These are phyloP conservation scores for Linaria vulgaris DNA, from an alignment of 257 asterid genomes.

Conservation along the genomic window DNA sequence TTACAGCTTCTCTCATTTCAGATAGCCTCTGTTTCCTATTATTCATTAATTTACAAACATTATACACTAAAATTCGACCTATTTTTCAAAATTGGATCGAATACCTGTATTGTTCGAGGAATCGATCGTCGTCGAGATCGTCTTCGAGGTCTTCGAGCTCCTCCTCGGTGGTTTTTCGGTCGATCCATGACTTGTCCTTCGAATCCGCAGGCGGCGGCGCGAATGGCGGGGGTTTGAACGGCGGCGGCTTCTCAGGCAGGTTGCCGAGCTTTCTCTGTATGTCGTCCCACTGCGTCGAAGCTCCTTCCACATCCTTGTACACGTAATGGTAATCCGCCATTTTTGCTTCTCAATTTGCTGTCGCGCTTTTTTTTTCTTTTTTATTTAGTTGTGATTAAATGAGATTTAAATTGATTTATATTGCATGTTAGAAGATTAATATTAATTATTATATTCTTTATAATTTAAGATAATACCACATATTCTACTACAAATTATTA, in stretches of 20 bases:
- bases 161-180: constrained; percentile 59
- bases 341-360: constrained; percentile 18
- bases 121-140: constrained; percentile 89
- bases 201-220: constrained; percentile 67
- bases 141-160: constrained; percentile 95
- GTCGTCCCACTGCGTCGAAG: constrained; percentile 96
- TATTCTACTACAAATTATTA: too few species aligned
- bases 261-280: constrained; percentile 86
- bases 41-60: neutral
- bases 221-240: constrained; percentile 76
- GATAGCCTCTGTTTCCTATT: constrained; percentile 79
- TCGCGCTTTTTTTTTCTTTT: neutral
- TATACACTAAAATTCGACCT: neutral
- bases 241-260: constrained; percentile 65
- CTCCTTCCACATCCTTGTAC: constrained; percentile 91
- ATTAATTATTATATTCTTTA: too few species aligned
- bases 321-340: constrained; percentile 94
- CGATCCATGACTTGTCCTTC: constrained; percentile 76
- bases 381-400: too few species aligned
- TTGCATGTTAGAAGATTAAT: too few species aligned
- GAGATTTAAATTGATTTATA: too few species aligned
- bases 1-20: constrained; percentile 82
- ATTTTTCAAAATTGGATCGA: neutral
- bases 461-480: too few species aligned
- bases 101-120: constrained; percentile 84